These are phyloP conservation scores for Fistulifera pelliculosa DNA, from an alignment of 108 stramenopile genomes.

Conservation along the genomic window DNA sequence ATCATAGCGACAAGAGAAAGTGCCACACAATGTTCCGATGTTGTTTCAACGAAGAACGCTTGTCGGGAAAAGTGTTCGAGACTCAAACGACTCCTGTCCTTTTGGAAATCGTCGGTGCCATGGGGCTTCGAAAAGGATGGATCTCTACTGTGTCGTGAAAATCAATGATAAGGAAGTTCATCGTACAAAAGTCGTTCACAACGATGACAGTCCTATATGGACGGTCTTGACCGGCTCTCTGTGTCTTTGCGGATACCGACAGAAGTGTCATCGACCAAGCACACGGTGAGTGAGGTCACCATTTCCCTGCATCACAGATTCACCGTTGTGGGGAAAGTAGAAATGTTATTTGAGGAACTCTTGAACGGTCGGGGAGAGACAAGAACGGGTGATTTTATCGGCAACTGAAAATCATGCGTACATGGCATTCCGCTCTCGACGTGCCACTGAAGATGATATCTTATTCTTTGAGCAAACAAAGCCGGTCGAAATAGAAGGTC, in stretches of 20 bases:
- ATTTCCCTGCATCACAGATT: conserved; percentile 14
- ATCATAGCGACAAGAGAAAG: not conserved
- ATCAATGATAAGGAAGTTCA: conserved; percentile 16
- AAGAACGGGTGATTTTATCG: conserved; percentile 9
- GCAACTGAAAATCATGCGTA: conserved; percentile 12
- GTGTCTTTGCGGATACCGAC: conserved; percentile 13
- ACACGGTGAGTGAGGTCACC: not conserved
- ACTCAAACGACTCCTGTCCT: conserved; percentile 7
- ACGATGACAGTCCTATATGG: conserved; percentile 30
- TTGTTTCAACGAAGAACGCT: not conserved
- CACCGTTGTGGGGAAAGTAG: conserved; percentile 6
- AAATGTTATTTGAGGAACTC: conserved; percentile 4
- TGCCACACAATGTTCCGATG: not conserved
- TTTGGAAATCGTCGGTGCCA: conserved; percentile 27
- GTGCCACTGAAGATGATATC: conserved; percentile 33
- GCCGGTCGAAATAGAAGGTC: conserved; percentile 8
- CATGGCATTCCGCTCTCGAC: conserved; percentile 46
- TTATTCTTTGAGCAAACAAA: conserved; percentile 22
- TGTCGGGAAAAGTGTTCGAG: not conserved
- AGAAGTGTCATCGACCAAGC: not conserved
- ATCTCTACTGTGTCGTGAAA: conserved; percentile 24
- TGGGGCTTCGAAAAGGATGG: conserved; percentile 7
- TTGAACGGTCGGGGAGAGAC: conserved; percentile 11
- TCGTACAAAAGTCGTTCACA: conserved; percentile 20
- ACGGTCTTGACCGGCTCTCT: conserved; percentile 26